Base-by-base conservation (phyloP, 192 early-diverging fungal genomes). In the Backusella parvicylindrica region DNA sequence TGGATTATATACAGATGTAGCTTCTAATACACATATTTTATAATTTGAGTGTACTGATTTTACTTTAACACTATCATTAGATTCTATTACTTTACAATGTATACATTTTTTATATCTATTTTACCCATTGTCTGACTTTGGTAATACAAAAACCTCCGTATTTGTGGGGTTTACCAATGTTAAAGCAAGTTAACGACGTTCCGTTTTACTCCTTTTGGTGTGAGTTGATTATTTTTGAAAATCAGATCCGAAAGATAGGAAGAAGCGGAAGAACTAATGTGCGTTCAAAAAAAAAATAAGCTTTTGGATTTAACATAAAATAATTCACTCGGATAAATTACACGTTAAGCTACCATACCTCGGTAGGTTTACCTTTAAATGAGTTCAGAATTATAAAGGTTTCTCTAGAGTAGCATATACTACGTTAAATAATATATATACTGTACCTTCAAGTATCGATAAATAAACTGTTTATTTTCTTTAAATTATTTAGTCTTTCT, bases 181-280 rank as follows among this genome's bases (percentile, higher is more conserved):
- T 60, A 9, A 60, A 60, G 12, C 53, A 60, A 15, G 26, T 60
- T 26, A 1, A 60, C 26, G 26, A 60, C 26, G 12, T 60, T 60
- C 53, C 53, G 53, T 60, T 28, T 60, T 60, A 13, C 26, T 60
- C 53, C 53, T 28, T 60, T 60, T 26, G 53, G 53, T 28, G 23
- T 28, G 53, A 60, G 50, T 13, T 60, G 26, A 56, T 56, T 60
- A 60, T 60, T 60, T 60, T 60, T 60, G 26, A 60, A 28, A 60
- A 26, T 13, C 53, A 60, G 53, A 60, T 60, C 53, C 53, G 53
- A 60, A 60, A 60, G 53, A 60, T 60, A 60, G 53, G 53, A 60
- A 60, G 53, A 28, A 26, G 53, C 53, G 53, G 53, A 60, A 60
- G 53, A 60, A 4, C 53, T n/a, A 12, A 9, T 23, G 23, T 28